Base-by-base conservation (phyloP, 2,329 filamentous ascomycete species). In the Epicoccum nigrum region DNA sequence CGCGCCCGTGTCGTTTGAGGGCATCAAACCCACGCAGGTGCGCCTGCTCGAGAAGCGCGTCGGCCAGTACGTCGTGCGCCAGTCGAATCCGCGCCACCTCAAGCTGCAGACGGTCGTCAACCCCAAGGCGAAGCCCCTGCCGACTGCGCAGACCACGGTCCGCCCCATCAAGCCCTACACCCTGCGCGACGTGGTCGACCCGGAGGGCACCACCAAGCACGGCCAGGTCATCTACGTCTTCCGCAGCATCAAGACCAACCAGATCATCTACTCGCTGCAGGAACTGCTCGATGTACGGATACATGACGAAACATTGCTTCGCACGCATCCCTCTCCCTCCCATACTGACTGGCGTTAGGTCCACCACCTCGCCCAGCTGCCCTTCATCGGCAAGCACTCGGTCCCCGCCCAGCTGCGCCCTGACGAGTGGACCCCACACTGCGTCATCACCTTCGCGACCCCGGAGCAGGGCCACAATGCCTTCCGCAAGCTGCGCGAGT, bases 321-420 rank as follows among this genome's bases (percentile, higher is more conserved):
- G n/a, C n/a, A n/a, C n/a, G n/a, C n/a, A n/a, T n/a, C n/a, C 13
- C 13, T 27, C 19, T 37, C 19, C 12, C 9, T 23, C 3, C 5
- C 34, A n/a, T 37, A 20, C 19, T 20, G 13, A 30, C 9, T 37
- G 34, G 7, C 7, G n/a, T 12, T 33, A 68, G 83, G 78, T 80
- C 79, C 72, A 76, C 74, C 70, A 77, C 73, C 58, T 86, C 52
- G 76, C 77, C 21, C 85, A 87, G 73, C 74, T 87, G 23, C 72
- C 84, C 55, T 86, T 82, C 71, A 79, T 84, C 38, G 84, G 84
- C 72, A 86, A 86, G 65, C 85, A 87, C 68, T 83, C 83, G 41
- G 76, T 83, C 17, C 84, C 84, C 21, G 71, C 81, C 32, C 70
- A 68, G 7, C 72, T 87, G 41, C 83, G 85, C 54, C 83, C 82